Percentiles rank a stretch among this genome's conserved stretches.
Evolutionary conservation across 108 stramenopile genomes (phyloP).

Genomic region (Nitzschia sp.): DNA sequence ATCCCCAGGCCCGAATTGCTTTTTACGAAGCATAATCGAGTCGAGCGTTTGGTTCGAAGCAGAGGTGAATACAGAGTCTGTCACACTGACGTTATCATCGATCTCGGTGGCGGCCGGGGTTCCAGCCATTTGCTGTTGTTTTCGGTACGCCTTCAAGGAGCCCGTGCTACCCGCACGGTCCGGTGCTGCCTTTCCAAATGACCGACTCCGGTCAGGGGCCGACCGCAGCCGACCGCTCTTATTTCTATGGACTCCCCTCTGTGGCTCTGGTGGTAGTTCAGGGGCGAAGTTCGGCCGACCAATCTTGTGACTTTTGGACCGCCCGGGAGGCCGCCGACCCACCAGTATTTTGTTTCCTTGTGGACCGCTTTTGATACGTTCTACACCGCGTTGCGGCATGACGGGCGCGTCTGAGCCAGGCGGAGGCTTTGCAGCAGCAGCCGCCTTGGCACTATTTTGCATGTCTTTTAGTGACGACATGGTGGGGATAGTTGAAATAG

Average conservation of each 20-base stretch:
- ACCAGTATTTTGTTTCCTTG: not conserved
- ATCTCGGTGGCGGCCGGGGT: not conserved
- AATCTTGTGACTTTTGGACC: slow-evolving; percentile 29
- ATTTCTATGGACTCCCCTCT: slow-evolving; percentile 31
- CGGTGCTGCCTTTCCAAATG: slow-evolving; percentile 29
- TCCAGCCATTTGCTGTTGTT: slow-evolving; percentile 25
- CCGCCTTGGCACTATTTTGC: slow-evolving; percentile 17
- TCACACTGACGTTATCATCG: slow-evolving; percentile 15
- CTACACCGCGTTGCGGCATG: slow-evolving; percentile 12
- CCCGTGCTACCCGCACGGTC: slow-evolving; percentile 27
- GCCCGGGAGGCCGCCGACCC: slow-evolving; percentile 21
- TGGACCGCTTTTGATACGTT: slow-evolving; percentile 34
- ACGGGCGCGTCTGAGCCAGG: not conserved
- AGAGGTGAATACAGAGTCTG: slow-evolving; percentile 33
- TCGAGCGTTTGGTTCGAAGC: slow-evolving; percentile 35
- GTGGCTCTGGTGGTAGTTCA: slow-evolving; percentile 15
- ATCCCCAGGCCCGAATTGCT: slow-evolving; percentile 27
- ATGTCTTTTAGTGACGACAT: slow-evolving; percentile 21
- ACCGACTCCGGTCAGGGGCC: slow-evolving; percentile 16
- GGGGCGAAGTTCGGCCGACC: slow-evolving; percentile 24
- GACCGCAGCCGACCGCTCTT: slow-evolving; percentile 25
- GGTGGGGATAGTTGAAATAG: not conserved
- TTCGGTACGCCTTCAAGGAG: slow-evolving; percentile 16
- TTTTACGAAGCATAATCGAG: slow-evolving; percentile 33
- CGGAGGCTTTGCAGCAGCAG: not conserved